Evolutionary conservation across 2,329 filamentous ascomycete genomes (phyloP), one percentile per base, ranked within the genome.

Genomic region (Nemania bipapillata): DNA sequence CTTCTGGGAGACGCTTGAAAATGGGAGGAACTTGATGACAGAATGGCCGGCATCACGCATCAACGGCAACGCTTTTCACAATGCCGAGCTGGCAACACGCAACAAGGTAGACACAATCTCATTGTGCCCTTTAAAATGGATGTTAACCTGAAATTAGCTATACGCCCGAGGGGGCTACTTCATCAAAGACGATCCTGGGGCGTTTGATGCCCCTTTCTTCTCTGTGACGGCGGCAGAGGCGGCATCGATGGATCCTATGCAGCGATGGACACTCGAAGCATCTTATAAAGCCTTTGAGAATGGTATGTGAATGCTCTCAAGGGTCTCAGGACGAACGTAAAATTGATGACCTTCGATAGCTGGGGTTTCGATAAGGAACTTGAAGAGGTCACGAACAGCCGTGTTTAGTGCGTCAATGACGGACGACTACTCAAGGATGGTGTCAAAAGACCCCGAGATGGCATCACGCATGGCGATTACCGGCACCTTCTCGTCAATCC

Each of bases 201-300:
- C 63, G 2, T 82, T 82, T 59, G 81, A 83, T 69, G 80, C 80
- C 0, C 77, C 78, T 1, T 82, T 83, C 65, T 83, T 83, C 70
- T 77, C 75, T 0, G 75, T 82, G n/a, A 77, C 76, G 2, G 73
- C 78, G 3, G 76, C 74, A 9, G 80, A 81, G 42, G 75, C 79
- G 0, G 74, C 74, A 30, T 71, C 77, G 5, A 79, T 82, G 78
- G 81, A 83, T 62, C 81, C 81, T 0, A 71, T 76, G 72, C 80
- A 81, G 42, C 70, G 80, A 35, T 76, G 74, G 75, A 73, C 74
- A 4, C 72, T 81, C 8, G 80, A 81, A 56, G 57, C 74, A 17
- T 71, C 78, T 0, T 82, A 80, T n/a, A 72, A 70, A 1, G 78
- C 79, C 1, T 77, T 82, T n/a, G 79, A 82, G 65, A 80, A 79